Conservation (phyloP, 2,329 filamentous ascomycete species). For the Colletotrichum sp. region DNA sequence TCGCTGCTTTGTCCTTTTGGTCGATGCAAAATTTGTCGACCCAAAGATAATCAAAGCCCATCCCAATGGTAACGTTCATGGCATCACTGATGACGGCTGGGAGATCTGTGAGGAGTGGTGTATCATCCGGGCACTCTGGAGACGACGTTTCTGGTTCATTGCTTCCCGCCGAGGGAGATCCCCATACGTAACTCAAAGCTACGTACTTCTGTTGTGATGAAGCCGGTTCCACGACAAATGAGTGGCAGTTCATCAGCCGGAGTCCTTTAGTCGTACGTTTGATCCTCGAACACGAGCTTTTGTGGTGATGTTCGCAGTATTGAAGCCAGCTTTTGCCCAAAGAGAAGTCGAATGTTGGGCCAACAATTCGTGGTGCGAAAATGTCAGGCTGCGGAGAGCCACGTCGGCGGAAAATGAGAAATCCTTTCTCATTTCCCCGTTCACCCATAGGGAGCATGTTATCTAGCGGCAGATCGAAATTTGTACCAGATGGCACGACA, state of each 20-base stretch:
- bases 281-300: accelerated
- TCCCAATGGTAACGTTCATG: slow-evolving; percentile 30
- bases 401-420: not conserved
- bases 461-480: too few relatives aligned
- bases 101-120: not conserved
- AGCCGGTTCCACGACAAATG: not conserved
- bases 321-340: not conserved
- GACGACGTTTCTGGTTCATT: accelerated
- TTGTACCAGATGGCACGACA: not conserved
- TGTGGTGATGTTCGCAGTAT: accelerated
- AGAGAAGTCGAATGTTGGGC: not conserved
- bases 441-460: too few relatives aligned
- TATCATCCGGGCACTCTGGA: too few relatives aligned
- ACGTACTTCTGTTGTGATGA: slow-evolving; percentile 22
- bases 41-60: slow-evolving; percentile 43
- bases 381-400: not conserved
- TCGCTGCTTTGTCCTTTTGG: slow-evolving; percentile 18
- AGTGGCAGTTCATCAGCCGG: not conserved
- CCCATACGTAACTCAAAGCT: slow-evolving; percentile 34
- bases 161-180: not conserved
- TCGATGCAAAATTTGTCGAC: slow-evolving; percentile 42
- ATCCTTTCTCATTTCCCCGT: accelerated
- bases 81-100: slow-evolving; percentile 18
- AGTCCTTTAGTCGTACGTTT: not conserved
- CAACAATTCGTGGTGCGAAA: not conserved